Evolutionary conservation across 768 basidiomycete species (phyloP).

Genomic region (Boletus speciosus): DNA sequence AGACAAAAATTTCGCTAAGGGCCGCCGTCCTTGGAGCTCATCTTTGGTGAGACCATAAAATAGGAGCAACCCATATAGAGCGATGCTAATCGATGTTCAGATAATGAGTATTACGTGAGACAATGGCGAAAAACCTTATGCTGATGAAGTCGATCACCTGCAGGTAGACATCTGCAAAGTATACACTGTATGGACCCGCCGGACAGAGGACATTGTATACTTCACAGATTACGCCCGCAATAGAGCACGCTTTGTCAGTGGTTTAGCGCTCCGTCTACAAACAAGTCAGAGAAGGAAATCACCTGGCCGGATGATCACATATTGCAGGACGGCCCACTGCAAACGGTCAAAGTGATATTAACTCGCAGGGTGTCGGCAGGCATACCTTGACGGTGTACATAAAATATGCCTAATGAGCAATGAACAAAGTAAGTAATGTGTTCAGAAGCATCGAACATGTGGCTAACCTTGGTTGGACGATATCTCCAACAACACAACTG

Average conservation of each 20-base stretch:
- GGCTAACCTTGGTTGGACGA: constrained; percentile 67
- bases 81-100: constrained; percentile 48
- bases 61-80: constrained; percentile 79
- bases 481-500: constrained; percentile 83
- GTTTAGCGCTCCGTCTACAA: constrained; percentile 4
- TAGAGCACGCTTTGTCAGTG: constrained; percentile 36
- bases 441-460: background rate
- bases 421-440: constrained; percentile 5
- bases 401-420: constrained; percentile 62
- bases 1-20: constrained; percentile 79
- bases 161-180: constrained; percentile 68
- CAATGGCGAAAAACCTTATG: constrained; percentile 54
- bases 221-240: constrained; percentile 78
- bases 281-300: background rate
- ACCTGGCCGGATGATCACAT: constrained; percentile 70
- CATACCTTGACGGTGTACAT: constrained; percentile 82
- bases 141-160: constrained; percentile 74
- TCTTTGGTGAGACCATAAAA: constrained; percentile 82
- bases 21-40: constrained; percentile 72
- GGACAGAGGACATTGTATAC: constrained; percentile 66
- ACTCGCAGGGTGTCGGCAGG: background rate
- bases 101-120: background rate
- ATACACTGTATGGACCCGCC: constrained; percentile 51
- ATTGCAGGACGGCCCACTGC: constrained; percentile 88
- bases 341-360: background rate